Percentiles rank a stretch among this genome's conserved stretches.
Conservation (phyloP, 1,139 yeast genomes). For the Protomyces arabidopsidicola region DNA sequence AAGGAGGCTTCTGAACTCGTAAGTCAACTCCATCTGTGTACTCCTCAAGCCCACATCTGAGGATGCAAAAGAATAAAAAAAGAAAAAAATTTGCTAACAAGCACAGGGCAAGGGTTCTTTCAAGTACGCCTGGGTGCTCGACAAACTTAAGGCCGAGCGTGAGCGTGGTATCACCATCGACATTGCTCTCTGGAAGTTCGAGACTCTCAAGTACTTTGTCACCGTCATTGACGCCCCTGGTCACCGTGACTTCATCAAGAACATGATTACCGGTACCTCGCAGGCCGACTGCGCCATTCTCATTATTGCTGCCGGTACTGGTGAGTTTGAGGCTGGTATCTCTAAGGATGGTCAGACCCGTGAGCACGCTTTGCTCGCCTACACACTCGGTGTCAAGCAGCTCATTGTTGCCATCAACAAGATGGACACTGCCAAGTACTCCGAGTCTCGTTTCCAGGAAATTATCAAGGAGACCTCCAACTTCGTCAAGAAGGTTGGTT, state of each 20-base stretch:
- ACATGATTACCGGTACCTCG: slow-evolving; percentile 91
- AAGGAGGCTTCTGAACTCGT: slow-evolving; percentile 93
- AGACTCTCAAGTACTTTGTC: slow-evolving; percentile 89
- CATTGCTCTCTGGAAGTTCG: slow-evolving; percentile 93
- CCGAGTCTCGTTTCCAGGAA: slow-evolving; percentile 73
- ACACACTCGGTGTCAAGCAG: slow-evolving; percentile 85
- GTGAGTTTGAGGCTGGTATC: slow-evolving; percentile 95
- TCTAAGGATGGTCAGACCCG: slow-evolving; percentile 91
- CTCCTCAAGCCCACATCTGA: too few species aligned
- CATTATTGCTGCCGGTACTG: slow-evolving; percentile 85
- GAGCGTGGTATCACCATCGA: slow-evolving; percentile 97
- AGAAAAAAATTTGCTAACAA: slow-evolving; percentile 25
- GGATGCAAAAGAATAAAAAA: not conserved
- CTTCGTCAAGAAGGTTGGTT: slow-evolving; percentile 91
- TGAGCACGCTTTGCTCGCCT: slow-evolving; percentile 87
- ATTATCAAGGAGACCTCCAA: slow-evolving; percentile 76
- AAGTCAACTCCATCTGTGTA: slow-evolving; percentile 1
- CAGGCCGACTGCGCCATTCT: slow-evolving; percentile 91
- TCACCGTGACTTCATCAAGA: slow-evolving; percentile 96
- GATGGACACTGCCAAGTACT: slow-evolving; percentile 90
- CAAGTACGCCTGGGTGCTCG: slow-evolving; percentile 98
- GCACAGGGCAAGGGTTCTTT: slow-evolving; percentile 84
- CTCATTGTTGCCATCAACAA: slow-evolving; percentile 87
- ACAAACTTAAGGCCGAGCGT: slow-evolving; percentile 93
- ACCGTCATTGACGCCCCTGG: slow-evolving; percentile 94